These are phyloP conservation scores for Claviceps sp. DNA, from an alignment of 2,329 filamentous ascomycete genomes.

Conservation along the genomic window DNA sequence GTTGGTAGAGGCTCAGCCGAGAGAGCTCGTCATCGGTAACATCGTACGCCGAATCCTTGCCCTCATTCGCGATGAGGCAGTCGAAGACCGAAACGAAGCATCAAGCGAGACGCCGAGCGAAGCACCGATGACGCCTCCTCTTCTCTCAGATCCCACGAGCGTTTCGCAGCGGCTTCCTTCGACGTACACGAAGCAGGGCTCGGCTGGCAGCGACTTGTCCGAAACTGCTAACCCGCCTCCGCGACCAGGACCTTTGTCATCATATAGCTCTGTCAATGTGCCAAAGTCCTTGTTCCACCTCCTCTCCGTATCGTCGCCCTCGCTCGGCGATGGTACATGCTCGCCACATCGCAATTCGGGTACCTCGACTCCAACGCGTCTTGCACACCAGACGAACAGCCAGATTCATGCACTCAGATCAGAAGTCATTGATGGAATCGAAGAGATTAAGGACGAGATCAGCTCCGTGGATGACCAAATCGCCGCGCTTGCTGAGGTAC, in stretches of 20 bases:
- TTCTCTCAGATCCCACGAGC: slow-evolving; percentile 21
- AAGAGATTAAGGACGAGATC: slow-evolving; percentile 92
- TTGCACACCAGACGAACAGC: slow-evolving; percentile 25
- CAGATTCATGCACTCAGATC: slow-evolving; percentile 62
- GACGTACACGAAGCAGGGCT: slow-evolving; percentile 22
- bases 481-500: slow-evolving; percentile 71
- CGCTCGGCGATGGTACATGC: slow-evolving; percentile 19
- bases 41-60: slow-evolving; percentile 83
- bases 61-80: slow-evolving; percentile 80
- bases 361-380: slow-evolving; percentile 33
- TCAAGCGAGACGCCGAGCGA: slow-evolving; percentile 47
- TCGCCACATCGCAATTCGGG: slow-evolving; percentile 37
- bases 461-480: slow-evolving; percentile 89
- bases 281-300: slow-evolving; percentile 79
- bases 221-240: slow-evolving; percentile 16
- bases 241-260: slow-evolving; percentile 48
- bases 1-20: slow-evolving; percentile 70
- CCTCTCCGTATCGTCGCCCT: slow-evolving; percentile 56
- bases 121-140: slow-evolving; percentile 23
- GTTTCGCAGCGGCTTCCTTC: slow-evolving; percentile 18
- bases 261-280: slow-evolving; percentile 50
- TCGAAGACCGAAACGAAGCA: slow-evolving; percentile 59
- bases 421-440: slow-evolving; percentile 86
- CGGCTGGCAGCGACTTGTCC: slow-evolving; percentile 16
- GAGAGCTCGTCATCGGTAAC: slow-evolving; percentile 87